phyloP scores from a whole-genome alignment of 805 yeast genomes.

The Starmerella apis region DNA sequence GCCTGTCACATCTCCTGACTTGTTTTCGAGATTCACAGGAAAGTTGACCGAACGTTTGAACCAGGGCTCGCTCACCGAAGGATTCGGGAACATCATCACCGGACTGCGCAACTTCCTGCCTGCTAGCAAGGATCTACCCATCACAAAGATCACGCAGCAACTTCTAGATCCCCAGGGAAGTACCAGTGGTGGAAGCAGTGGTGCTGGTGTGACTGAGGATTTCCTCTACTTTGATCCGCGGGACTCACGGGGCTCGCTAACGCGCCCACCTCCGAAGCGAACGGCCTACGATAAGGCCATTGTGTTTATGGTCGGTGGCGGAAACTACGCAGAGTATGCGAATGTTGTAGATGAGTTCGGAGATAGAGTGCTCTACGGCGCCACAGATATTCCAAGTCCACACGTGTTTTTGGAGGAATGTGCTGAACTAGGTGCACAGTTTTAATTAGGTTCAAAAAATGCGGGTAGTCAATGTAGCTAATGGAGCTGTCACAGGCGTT shows the following conservation, averaged over 20 bases:
- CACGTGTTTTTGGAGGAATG: constrained; percentile 29
- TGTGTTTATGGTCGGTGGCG: constrained; percentile 94
- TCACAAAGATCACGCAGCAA: constrained; percentile 84
- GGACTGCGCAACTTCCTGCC: constrained; percentile 83
- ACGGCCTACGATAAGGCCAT: constrained; percentile 69
- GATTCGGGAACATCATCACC: constrained; percentile 78
- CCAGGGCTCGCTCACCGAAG: constrained; percentile 72
- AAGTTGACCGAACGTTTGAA: constrained; percentile 64
- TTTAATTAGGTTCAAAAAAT: constrained; percentile 7
- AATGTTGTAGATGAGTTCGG: constrained; percentile 76
- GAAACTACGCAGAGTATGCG: constrained; percentile 87
- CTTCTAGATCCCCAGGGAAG: constrained; percentile 62
- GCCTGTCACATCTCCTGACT: constrained; percentile 28
- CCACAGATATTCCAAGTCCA: constrained; percentile 45
- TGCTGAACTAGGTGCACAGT: constrained; percentile 28
- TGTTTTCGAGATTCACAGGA: constrained; percentile 49
- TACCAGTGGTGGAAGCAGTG: constrained; percentile 24
- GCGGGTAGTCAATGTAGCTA: no score
- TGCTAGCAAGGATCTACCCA: constrained; percentile 75
- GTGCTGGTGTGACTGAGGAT: constrained; percentile 44
- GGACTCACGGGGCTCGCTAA: constrained; percentile 73
- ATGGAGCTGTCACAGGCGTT: no score
- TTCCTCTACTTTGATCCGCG: constrained; percentile 86
- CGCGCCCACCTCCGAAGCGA: constrained; percentile 71
- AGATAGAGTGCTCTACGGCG: constrained; percentile 69